Base-by-base conservation (phyloP, 1,139 yeast species). In the Geotrichum cucujoidarum region DNA sequence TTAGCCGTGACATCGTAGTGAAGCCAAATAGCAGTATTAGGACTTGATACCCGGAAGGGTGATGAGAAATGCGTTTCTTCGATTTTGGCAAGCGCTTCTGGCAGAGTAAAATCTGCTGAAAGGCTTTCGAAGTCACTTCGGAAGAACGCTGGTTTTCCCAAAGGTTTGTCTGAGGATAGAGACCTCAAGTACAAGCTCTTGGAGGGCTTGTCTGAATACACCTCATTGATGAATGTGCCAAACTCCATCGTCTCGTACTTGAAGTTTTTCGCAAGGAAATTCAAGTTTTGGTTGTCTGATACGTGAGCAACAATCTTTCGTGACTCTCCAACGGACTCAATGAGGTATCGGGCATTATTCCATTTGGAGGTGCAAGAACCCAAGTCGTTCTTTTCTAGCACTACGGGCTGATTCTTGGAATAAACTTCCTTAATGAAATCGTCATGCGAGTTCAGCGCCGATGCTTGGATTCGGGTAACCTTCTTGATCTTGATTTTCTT, bases 1-100 rank as follows among this genome's bases (percentile, higher is more conserved):
- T 67, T 67, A 18, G 71, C 66, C 11, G 64, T 65, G 14, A 66
- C 69, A 48, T 68, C 70, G 53, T 67, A 67, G 43, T 66, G 71
- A 4, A 67, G 60, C 71, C 71, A 67, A 53, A 67, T 62, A 4
- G 66, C 58, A 2, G 68, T 65, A 22, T 57, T 53, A 2, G 66
- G 57, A 16, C 70, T 62, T 2, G 71, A 59, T 13, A 68, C 54
- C 30, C 71, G 51, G 37, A 68, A 51, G 4, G 70, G 69, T 0
- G 71, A 64, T 4, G 71, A 67, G 48, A 65, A 66, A 39, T 58
- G 61, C n/a, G 51, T 49, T 4, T 45, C 42, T 16, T 50, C 52
- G 20, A 58, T 49, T 14, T 49, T 46, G 1, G 27, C 22, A 4
- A 65, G 45, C 10, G 51, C 48, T 2, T 39, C 38, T 1, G 71